Evolutionary conservation across 345 rosid genomes (phyloP).

Genomic region (Camelina hispida): DNA sequence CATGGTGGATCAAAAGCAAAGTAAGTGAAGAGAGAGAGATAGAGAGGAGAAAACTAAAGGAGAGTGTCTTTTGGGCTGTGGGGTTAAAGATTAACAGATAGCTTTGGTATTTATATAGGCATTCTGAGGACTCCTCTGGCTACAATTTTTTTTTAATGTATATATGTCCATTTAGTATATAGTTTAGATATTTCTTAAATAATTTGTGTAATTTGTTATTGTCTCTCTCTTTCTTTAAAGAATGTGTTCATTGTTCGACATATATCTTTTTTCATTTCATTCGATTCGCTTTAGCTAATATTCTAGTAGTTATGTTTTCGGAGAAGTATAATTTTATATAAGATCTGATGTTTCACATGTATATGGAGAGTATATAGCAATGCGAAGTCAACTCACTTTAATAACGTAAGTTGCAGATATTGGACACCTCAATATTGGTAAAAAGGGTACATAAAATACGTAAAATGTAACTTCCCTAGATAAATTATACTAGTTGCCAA

Average conservation of each 20-base stretch:
- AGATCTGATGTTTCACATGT: background rate
- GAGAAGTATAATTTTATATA: background rate
- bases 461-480: background rate
- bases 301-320: background rate
- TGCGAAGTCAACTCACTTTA: background rate
- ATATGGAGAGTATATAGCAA: background rate
- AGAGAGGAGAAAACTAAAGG: constrained; percentile 23
- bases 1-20: constrained; percentile 44
- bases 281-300: background rate
- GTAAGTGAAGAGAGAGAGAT: constrained; percentile 21
- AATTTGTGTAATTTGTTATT: constrained; percentile 10
- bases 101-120: constrained; percentile 48
- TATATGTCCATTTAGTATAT: background rate
- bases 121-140: background rate
- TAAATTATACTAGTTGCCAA: constrained; percentile 7
- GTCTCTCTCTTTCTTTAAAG: constrained; percentile 15
- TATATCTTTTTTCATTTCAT: background rate
- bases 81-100: constrained; percentile 37
- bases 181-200: background rate
- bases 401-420: background rate
- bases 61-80: constrained; percentile 45
- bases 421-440: background rate
- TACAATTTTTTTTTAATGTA: background rate
- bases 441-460: background rate
- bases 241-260: constrained; percentile 13